Conservation (phyloP, 129 eudicot genomes). For the Gnaphalium uliginosum region DNA sequence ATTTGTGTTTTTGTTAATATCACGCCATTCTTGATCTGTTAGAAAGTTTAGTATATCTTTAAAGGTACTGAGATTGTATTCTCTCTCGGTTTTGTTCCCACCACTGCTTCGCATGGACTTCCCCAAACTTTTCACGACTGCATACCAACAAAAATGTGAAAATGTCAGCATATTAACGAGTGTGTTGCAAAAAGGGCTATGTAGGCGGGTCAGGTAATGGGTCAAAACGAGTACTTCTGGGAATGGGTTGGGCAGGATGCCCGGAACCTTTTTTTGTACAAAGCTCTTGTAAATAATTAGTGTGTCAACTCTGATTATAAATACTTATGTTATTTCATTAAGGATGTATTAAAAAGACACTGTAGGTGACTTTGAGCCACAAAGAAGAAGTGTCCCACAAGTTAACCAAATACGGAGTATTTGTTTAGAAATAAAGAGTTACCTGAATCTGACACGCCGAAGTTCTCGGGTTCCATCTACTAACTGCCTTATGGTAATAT, state of each 20-base stretch:
- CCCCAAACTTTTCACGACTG: conserved; percentile 54
- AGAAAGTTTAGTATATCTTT: conserved; percentile 20
- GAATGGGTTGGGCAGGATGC: not conserved
- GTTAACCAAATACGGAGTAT: not conserved
- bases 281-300: not conserved
- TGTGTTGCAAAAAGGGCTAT: too few species aligned
- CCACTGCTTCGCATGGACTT: conserved; percentile 52
- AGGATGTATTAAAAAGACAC: not conserved
- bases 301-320: not conserved
- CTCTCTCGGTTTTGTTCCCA: conserved; percentile 57
- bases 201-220: too few species aligned
- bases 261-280: not conserved
- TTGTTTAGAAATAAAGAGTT: not conserved
- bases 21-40: conserved; percentile 8
- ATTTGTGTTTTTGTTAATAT: conserved; percentile 12
- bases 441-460: conserved; percentile 72
- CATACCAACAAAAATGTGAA: conserved; percentile 8
- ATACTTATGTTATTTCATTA: not conserved
- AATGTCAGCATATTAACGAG: not conserved
- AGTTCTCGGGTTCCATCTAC: conserved; percentile 54
- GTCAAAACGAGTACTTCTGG: not conserved
- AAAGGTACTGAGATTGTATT: conserved; percentile 48
- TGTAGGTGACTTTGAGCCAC: not conserved
- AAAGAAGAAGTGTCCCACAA: not conserved
- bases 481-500: conserved; percentile 56